Base-by-base conservation (phyloP, 2,329 filamentous ascomycete genomes). In the Cadophora sp. region DNA sequence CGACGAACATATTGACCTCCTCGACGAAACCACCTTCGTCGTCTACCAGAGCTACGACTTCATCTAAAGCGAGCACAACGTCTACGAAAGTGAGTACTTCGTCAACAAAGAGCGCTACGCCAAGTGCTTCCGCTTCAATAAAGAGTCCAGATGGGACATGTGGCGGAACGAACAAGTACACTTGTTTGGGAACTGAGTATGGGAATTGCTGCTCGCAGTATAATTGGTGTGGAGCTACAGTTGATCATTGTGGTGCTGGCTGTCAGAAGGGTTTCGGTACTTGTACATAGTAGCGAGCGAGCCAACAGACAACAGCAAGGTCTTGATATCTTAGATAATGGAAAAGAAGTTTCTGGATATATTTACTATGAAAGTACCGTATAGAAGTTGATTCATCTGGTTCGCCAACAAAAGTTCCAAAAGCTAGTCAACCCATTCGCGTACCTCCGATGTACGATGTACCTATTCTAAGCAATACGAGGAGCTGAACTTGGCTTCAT, bases 181-280 rank as follows among this genome's bases (percentile, higher is more conserved):
- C 73, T 11, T 78, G 76, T 48, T 27, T 18, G 20, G 67, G 72
- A 3, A 68, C 70, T 41, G 66, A 47, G 9, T 66, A 47, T 18
- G 76, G 75, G 14, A 24, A 66, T 8, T 78, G 75, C 63, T 78
- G 75, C 61, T 75, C 72, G 30, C 60, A 72, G 33, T 66, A 69
- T 62, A 74, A 73, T 18, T 73, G 73, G 68, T 78, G 76, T 65
- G 77, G 76, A 36, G 59, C 43, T n/a, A 66, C 69, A 20, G n/a
- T 66, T 1, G 66, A 68, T 41, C 74, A 76, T 56, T 78, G 77
- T 66, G 76, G 76, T 9, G 63, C 69, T 27, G 75, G 73, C 1
- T 79, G 76, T 65, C 72, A 77, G 53, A 39, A 56, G 4, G 59
- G 20, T 8, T 69, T 62, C 59, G 68, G 67, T 27, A 43, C 45